Percentiles rank a stretch among this genome's conserved stretches.
Conservation (phyloP, 345 rosid species). For the Eucalyptus melliodora region DNA sequence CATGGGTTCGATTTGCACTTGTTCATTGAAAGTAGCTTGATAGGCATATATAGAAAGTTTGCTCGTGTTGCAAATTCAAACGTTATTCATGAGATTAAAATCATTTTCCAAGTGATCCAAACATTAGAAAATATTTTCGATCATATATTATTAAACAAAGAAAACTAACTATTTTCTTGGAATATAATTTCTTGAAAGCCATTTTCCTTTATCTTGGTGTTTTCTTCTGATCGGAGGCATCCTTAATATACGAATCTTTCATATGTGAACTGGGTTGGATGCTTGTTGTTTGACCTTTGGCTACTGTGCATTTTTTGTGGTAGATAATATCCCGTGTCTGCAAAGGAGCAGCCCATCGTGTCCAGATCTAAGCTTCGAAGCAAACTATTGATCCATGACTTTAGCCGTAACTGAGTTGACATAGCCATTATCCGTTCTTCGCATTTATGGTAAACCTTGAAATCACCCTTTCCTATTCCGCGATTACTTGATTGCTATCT, state of each 20-base stretch:
- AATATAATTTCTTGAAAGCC: too few relatives aligned
- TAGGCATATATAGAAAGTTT: constrained; percentile 52
- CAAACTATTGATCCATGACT: background rate
- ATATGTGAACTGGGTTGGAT: too few relatives aligned
- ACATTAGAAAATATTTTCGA: too few relatives aligned
- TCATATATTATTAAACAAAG: too few relatives aligned
- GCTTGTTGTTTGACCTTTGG: background rate
- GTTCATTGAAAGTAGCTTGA: constrained; percentile 56
- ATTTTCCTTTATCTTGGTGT: too few relatives aligned
- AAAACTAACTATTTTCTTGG: too few relatives aligned
- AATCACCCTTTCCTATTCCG: background rate
- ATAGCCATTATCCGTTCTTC: background rate
- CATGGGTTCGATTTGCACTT: constrained; percentile 37
- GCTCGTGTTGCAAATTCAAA: constrained; percentile 33
- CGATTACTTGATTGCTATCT: background rate
- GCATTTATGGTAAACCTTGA: background rate
- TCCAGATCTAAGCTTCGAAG: background rate
- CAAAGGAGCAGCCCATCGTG: background rate
- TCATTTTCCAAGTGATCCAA: too few relatives aligned
- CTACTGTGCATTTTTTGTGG: too few relatives aligned
- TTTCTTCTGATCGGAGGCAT: too few relatives aligned
- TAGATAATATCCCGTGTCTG: accelerated
- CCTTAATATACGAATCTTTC: too few relatives aligned
- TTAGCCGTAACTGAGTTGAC: background rate
- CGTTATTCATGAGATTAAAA: too few relatives aligned